Base-by-base conservation (phyloP, 2,329 filamentous ascomycete genomes). In the Dothidotthia symphoricarpi region DNA sequence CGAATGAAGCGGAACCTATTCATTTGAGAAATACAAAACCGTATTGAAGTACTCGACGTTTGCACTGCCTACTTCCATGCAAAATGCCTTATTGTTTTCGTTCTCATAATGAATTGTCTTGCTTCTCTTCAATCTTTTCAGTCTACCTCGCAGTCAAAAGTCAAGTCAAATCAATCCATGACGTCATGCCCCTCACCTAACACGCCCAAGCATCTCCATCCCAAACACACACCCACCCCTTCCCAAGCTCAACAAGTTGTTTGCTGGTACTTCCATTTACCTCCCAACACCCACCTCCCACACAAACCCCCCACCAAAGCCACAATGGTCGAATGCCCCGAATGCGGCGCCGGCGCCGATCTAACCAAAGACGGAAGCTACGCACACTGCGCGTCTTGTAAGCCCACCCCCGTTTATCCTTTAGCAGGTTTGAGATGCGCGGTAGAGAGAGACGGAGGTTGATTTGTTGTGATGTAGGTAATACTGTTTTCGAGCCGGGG, bases 321-420 rank as follows among this genome's bases (percentile, higher is more conserved):
- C n/a, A n/a, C n/a, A n/a, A 59, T 59, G 57, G 43, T 54, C 14
- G 19, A 43, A n/a, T 61, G 57, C 39, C 57, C 57, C 24, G 55
- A 59, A 47, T 61, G 57, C 32, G 55, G 50, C 11, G 55, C 57
- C 8, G 39, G 45, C 8, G 57, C 57, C 29, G 57, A 61, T 38
- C 24, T 58, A 34, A 61, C 57, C 2, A 59, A 58, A 38, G 57
- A 61, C 28, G 55, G 57, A 10, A 45, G 45, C 24, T 61, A 53
- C 37, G 57, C 57, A 16, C 57, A 61, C 31, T 61, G 57, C 33
- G 55, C 57, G 31, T 57, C 53, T 7, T 61, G 57, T 61, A 47
- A 14, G 54, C 39, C n/a, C 19, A 2, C n/a, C 11, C n/a, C 22
- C n/a, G 19, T 26, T 13, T 36, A 14, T 13, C 16, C 24, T 22